Base-by-base conservation (phyloP, 1,284 basidiomycete species). In the Ceratobasidium sp. region DNA sequence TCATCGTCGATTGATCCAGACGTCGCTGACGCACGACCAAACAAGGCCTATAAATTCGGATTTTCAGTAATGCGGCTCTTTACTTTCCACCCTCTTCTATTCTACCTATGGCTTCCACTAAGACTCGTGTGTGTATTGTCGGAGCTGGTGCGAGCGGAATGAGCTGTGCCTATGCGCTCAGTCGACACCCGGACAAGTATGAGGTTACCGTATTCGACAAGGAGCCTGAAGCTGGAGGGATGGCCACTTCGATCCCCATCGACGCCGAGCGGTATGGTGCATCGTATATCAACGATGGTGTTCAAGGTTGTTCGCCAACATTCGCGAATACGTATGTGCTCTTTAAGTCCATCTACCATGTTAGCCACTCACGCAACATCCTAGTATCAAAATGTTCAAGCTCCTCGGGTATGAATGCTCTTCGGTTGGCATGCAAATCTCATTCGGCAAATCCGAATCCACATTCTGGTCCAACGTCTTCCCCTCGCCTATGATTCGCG, bases 401-500 rank as follows among this genome's bases (percentile, higher is more conserved):
- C 87, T 88, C 81, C 85, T 89, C 10, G 90, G 90, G 0, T 90
- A 88, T 79, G 86, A 87, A 60, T 87, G 88, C 0, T 85, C 85
- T 28, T 87, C 89, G 76, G 90, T 92, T 64, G 90, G 88, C 44
- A 88, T 92, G 84, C 90, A 92, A 72, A 90, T 92, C 28, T 90
- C 89, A 70, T 92, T 92, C 82, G 90, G 91, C 56, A 89, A 90
- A 79, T 90, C 88, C 76, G 87, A 86, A 76, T 86, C 87, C 80
- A 75, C 58, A 28, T 92, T 92, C 82, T 93, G 91, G 91, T 89
- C 89, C 75, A 92, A 92, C 82, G 87, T 91, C 73, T 92, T 91
- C 83, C 91, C 91, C 4, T 90, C 90, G 60, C 82, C 87, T 56
- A 86, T 91, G 26, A 85, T 90, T 63, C 86, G 88, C 80, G 86